phyloP scores from a whole-genome alignment of 495 filamentous ascomycete species.

The Aspergillus panamensis region DNA sequence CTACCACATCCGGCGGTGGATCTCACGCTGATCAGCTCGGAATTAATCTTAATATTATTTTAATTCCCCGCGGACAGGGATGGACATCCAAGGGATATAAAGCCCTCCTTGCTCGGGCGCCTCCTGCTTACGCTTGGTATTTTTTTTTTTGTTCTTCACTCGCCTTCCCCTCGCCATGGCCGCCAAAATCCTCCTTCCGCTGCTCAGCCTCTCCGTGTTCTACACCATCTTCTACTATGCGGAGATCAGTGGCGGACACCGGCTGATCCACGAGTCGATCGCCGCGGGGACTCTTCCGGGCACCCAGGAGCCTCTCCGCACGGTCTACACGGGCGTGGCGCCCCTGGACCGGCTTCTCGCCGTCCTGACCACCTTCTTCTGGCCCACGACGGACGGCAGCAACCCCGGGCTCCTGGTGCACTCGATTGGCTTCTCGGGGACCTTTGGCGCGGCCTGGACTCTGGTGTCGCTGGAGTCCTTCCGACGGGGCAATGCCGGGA shows the following conservation, averaged over 20 bases:
- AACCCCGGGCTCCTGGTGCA: slow-evolving; percentile 43
- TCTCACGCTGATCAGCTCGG: no score
- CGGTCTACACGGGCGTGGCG: slow-evolving; percentile 49
- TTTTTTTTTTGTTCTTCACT: no score
- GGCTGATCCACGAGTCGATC: slow-evolving; percentile 27
- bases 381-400: slow-evolving; percentile 49
- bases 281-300: slow-evolving; percentile 39
- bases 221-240: slow-evolving; percentile 44
- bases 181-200: slow-evolving; percentile 37
- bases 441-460: slow-evolving; percentile 54
- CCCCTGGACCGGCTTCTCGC: slow-evolving; percentile 47
- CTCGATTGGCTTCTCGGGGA: slow-evolving; percentile 49
- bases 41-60: no score
- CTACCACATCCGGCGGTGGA: no score
- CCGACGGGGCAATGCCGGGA: slow-evolving; percentile 52
- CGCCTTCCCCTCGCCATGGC: slow-evolving; percentile 10
- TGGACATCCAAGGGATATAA: no score
- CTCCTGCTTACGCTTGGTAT: no score
- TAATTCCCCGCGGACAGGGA: no score
- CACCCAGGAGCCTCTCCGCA: slow-evolving; percentile 37
- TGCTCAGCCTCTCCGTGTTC: slow-evolving; percentile 39
- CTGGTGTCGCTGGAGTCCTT: slow-evolving; percentile 54
- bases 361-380: slow-evolving; percentile 53
- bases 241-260: slow-evolving; percentile 39
- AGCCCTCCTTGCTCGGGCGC: no score